A percentile compares a stretch with the other conserved stretches of the same genome.
Evolutionary conservation across 2,329 filamentous ascomycete genomes (phyloP).

Genomic region (Cladosporium velox): DNA sequence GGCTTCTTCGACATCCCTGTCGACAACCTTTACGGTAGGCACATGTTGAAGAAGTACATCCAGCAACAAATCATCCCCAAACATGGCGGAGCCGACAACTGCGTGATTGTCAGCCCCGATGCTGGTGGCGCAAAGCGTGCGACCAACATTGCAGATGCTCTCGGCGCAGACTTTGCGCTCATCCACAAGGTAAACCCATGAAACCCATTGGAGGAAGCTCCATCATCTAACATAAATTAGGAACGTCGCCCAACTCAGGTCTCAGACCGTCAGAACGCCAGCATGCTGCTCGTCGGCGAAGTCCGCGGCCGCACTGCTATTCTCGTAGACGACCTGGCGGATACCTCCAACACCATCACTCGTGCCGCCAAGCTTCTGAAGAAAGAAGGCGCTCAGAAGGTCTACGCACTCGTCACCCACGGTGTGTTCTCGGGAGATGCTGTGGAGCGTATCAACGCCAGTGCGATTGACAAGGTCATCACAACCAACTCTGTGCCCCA

Average conservation of each 20-base stretch:
- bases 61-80: slow-evolving; percentile 82
- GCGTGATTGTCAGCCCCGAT: slow-evolving; percentile 90
- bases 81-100: slow-evolving; percentile 56
- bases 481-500: slow-evolving; percentile 96
- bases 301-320: slow-evolving; percentile 81
- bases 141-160: slow-evolving; percentile 88
- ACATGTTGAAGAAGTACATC: slow-evolving; percentile 68
- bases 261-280: slow-evolving; percentile 75
- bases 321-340: slow-evolving; percentile 88
- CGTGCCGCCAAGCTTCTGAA: slow-evolving; percentile 95
- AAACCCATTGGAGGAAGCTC: slow-evolving; percentile 1
- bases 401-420: slow-evolving; percentile 91
- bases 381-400: slow-evolving; percentile 82
- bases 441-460: slow-evolving; percentile 90
- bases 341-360: slow-evolving; percentile 97
- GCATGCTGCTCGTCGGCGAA: slow-evolving; percentile 93
- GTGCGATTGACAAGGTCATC: slow-evolving; percentile 86
- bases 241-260: slow-evolving; percentile 88
- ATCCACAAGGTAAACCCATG: slow-evolving; percentile 84
- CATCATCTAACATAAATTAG: slow-evolving; percentile 46
- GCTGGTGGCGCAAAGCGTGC: slow-evolving; percentile 95
- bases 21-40: slow-evolving; percentile 90
- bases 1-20: slow-evolving; percentile 99
- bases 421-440: slow-evolving; percentile 94
- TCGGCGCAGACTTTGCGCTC: slow-evolving; percentile 92